Percentiles rank a stretch among this genome's conserved stretches.
Conservation (phyloP, 2,329 filamentous ascomycete species). For the Calonectria naviculata region DNA sequence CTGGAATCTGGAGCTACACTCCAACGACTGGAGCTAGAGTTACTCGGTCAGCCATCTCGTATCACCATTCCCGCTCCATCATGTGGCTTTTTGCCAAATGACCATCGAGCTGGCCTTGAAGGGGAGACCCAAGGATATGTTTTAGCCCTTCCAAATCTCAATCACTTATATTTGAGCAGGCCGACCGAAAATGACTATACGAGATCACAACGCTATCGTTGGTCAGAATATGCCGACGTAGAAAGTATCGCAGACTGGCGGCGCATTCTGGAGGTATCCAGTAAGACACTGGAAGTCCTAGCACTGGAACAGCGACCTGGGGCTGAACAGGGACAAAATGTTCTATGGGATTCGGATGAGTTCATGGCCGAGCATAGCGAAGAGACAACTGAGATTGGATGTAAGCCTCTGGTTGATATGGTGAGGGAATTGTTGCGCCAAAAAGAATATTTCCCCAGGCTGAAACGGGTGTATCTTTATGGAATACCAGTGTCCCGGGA, state of each 20-base stretch:
- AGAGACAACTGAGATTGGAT: neutral
- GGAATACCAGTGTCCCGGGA: neutral
- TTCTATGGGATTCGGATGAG: neutral
- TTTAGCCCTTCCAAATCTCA: neutral
- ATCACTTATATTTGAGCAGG: neutral
- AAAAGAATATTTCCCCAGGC: neutral
- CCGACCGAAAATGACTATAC: neutral
- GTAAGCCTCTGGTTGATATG: neutral
- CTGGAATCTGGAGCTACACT: constrained; percentile 3
- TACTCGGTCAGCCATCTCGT: constrained; percentile 19
- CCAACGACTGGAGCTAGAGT: constrained; percentile 25
- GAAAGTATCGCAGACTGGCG: neutral
- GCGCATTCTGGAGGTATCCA: neutral
- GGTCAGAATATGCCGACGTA: neutral
- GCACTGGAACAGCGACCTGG: neutral
- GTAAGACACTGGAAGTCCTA: neutral
- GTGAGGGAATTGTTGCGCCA: neutral
- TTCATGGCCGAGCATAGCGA: neutral
- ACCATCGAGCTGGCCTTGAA: neutral
- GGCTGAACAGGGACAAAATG: neutral
- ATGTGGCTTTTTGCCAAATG: neutral
- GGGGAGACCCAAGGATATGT: too few species aligned
- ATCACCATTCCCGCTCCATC: neutral
- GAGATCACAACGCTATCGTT: neutral
- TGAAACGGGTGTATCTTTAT: neutral